Conservation (phyloP, 2,329 filamentous ascomycete species). For the Cordyceps tenuipes region DNA sequence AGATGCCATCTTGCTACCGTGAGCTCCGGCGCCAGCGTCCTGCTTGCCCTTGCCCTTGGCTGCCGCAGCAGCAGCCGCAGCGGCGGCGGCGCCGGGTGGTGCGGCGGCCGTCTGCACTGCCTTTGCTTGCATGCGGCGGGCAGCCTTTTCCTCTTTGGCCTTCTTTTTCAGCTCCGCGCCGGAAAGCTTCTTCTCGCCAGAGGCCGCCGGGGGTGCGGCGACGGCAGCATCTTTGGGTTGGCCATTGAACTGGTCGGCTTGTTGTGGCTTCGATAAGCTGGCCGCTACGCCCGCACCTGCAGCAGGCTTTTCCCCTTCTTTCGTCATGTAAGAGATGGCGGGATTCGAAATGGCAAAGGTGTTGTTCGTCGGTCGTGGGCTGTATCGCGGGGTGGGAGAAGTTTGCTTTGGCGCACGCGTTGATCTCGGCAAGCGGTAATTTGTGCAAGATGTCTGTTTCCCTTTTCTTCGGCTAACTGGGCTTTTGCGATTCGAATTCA, state of each 20-base stretch:
- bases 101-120: slow-evolving; percentile 39
- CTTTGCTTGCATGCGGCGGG: slow-evolving; percentile 67
- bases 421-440: background rate
- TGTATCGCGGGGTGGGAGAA: slow-evolving; percentile 2
- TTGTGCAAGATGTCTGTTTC: background rate
- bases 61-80: slow-evolving; percentile 34
- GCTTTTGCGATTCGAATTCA: background rate
- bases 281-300: slow-evolving; percentile 18
- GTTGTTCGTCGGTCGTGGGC: slow-evolving; percentile 12
- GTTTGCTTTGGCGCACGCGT: background rate
- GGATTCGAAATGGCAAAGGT: slow-evolving; percentile 1
- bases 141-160: slow-evolving; percentile 86
- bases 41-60: slow-evolving; percentile 38
- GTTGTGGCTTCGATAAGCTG: slow-evolving; percentile 18
- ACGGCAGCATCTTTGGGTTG: slow-evolving; percentile 16
- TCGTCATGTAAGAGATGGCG: slow-evolving; percentile 21
- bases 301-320: slow-evolving; percentile 24
- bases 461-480: background rate
- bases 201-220: background rate
- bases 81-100: slow-evolving; percentile 28
- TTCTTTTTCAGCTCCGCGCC: slow-evolving; percentile 79
- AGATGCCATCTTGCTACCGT: slow-evolving; percentile 19
- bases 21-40: slow-evolving; percentile 32
- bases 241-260: slow-evolving; percentile 18
- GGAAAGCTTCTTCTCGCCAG: slow-evolving; percentile 50